Evolutionary conservation across 441 rosid genomes (phyloP), one percentile per base, ranked within the genome.

Genomic region (Codiaeum variegatum): DNA sequence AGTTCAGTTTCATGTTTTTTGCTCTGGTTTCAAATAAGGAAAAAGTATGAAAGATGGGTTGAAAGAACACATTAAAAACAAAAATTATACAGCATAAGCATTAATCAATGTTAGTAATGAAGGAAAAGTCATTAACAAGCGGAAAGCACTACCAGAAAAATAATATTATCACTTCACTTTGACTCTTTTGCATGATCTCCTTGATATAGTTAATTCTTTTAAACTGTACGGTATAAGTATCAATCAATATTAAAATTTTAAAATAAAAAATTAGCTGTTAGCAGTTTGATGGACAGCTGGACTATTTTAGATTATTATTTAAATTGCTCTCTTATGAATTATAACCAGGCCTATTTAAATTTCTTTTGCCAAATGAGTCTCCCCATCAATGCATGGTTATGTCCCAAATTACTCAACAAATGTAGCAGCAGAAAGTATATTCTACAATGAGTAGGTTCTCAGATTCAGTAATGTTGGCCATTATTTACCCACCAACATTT

Each of bases 71-170:
- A 21, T 46, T 31, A 16, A 46, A 38, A 23, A 7, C 49, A 49
- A 47, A 40, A 61, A 52, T 42, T 7, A 9, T 31, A 67, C 34
- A 62, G 18, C 47, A 46, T 31, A 21, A 42, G 26, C 47, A 11
- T 69, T 44, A 61, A 69, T 62, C 73, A 31, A 63, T 46, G 32
- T 23, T 31, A 16, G n/a, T 44, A 18, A 5, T 19, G 15, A 28
- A 40, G 42, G 55, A 63, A 15, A 58, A 65, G 46, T n/a, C 66
- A 66, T 62, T 47, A 31, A 65, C 47, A 68, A 54, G 60, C 63
- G 34, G 71, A 54, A 54, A 72, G 9, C 38, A 52, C 56, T n/a
- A 42, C 32, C 12, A 18, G 28, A 44, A 47, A 18, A 32, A 67
- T 8, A 21, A 67, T 8, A 21, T 54, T 51, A 34, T 61, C 42